Base-by-base conservation (phyloP, 164 flowering plant species). In the Stephania cephalantha region DNA sequence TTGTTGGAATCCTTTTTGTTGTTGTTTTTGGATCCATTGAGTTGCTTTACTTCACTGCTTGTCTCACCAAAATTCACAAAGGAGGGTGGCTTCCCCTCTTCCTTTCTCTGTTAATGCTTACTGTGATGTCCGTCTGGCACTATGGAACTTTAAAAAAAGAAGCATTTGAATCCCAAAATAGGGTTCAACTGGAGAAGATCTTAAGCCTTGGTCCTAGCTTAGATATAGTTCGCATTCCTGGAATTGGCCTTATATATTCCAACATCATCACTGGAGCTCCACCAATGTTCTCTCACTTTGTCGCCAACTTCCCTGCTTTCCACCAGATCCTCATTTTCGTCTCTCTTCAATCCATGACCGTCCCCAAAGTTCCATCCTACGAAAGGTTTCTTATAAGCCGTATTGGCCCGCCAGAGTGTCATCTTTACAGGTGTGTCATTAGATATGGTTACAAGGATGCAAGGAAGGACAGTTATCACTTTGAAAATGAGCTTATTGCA, bases 21-120 rank as follows among this genome's bases (percentile, higher is more conserved):
- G 17, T 80, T 1, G n/a, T 80, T 72, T 90, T 90, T 75, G 95
- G 95, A 73, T 81, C 88, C 11, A 10, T 90, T 6, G 95, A 90
- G 71, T 72, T 80, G 52, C 73, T 86, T 63, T 91, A 91, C 73
- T 69, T 89, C 20, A 85, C 89, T 22, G 82, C 91, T 0, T 84
- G 84, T 58, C 73, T 89, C 35, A 30, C 75, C 64, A 88, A 85
- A 78, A 77, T 88, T 29, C 87, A 78, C 55, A 69, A 77, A 64
- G 91, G 93, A 22, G 93, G 90, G 25, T 91, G 95, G 95, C 76
- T 84, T 42, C 84, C 90, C 30, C 78, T 87, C 7, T 35, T 79
- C 35, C 50, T 88, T 17, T 81, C 88, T 29, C 52, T 82, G 0
- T 10, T 87, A 8, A 61, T 84, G 69, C 42, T 88, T 77, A 70